These are phyloP conservation scores for Extremus antarcticus DNA, from an alignment of 495 filamentous ascomycete genomes.

Conservation along the genomic window DNA sequence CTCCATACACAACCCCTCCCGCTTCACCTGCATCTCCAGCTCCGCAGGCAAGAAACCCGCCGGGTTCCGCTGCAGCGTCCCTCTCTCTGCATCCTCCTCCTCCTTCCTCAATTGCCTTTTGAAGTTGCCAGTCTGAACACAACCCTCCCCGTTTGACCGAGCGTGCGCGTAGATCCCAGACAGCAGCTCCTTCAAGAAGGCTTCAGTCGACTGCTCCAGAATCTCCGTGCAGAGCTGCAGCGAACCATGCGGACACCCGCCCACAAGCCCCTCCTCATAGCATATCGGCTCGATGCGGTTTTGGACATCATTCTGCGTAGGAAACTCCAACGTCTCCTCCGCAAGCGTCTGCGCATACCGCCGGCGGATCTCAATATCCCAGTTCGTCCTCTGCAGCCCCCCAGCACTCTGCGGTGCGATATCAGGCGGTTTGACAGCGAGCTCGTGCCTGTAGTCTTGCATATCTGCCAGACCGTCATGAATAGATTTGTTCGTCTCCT, in stretches of 20 bases:
- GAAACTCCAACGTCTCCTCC: slow-evolving; percentile 86
- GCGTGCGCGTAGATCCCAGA: slow-evolving; percentile 67
- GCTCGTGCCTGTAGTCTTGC: slow-evolving; percentile 11
- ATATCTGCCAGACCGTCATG: slow-evolving; percentile 9
- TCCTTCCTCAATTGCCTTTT: slow-evolving; percentile 59
- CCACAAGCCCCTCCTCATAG: slow-evolving; percentile 79
- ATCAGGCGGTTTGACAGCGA: slow-evolving; percentile 11
- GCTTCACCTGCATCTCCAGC: slow-evolving; percentile 53
- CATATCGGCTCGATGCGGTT: slow-evolving; percentile 86
- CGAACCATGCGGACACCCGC: slow-evolving; percentile 49
- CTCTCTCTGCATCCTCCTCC: slow-evolving; percentile 53
- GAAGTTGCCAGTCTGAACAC: slow-evolving; percentile 72
- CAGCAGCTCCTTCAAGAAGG: slow-evolving; percentile 81
- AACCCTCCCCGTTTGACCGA: slow-evolving; percentile 64
- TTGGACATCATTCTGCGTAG: slow-evolving; percentile 65
- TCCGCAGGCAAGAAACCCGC: slow-evolving; percentile 69
- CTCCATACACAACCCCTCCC: slow-evolving; percentile 59
- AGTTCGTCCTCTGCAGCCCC: slow-evolving; percentile 35
- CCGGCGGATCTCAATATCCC: slow-evolving; percentile 73
- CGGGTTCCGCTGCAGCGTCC: slow-evolving; percentile 56
- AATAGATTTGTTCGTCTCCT: neutral
- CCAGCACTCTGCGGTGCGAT: slow-evolving; percentile 7
- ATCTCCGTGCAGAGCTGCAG: slow-evolving; percentile 62
- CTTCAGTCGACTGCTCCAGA: slow-evolving; percentile 83
- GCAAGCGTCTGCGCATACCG: slow-evolving; percentile 79